Conservation (phyloP, 2,329 filamentous ascomycete genomes). For the Fusarium nisikadoi region DNA sequence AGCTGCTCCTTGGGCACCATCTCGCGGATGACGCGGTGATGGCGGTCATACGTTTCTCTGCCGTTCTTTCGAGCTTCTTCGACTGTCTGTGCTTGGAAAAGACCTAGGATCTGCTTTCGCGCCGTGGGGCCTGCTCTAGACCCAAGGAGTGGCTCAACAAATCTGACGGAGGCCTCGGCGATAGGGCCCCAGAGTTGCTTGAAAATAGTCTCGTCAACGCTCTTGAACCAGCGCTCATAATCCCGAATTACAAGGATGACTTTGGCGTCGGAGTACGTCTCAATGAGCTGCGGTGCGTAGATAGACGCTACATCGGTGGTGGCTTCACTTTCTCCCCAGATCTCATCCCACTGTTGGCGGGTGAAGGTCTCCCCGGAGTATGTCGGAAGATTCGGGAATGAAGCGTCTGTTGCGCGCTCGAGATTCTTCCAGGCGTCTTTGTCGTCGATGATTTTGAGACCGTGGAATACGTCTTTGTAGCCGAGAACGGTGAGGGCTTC, state of each 20-base stretch:
- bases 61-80: conserved; percentile 40
- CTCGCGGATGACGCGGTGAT: conserved; percentile 45
- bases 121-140: conserved; percentile 38
- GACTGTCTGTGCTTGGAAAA: conserved; percentile 38
- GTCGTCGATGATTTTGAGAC: conserved; percentile 39
- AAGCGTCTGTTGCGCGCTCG: conserved; percentile 45
- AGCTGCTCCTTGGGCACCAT: conserved; percentile 42
- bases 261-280: conserved; percentile 49
- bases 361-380: conserved; percentile 45
- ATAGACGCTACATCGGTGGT: conserved; percentile 45
- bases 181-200: conserved; percentile 38
- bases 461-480: conserved; percentile 49
- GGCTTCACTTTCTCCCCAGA: conserved; percentile 47
- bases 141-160: conserved; percentile 48
- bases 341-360: conserved; percentile 48
- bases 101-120: conserved; percentile 45
- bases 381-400: conserved; percentile 41
- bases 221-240: conserved; percentile 47
- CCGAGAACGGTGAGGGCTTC: conserved; percentile 48
- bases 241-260: conserved; percentile 48
- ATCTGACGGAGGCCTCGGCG: conserved; percentile 27
- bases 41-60: conserved; percentile 43
- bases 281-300: conserved; percentile 45
- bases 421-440: conserved; percentile 41
- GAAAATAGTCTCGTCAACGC: conserved; percentile 46